A percentile compares a stretch with the other conserved stretches of the same genome.
Conservation (phyloP, 2,329 filamentous ascomycete genomes). For the Colletotrichum sp. region DNA sequence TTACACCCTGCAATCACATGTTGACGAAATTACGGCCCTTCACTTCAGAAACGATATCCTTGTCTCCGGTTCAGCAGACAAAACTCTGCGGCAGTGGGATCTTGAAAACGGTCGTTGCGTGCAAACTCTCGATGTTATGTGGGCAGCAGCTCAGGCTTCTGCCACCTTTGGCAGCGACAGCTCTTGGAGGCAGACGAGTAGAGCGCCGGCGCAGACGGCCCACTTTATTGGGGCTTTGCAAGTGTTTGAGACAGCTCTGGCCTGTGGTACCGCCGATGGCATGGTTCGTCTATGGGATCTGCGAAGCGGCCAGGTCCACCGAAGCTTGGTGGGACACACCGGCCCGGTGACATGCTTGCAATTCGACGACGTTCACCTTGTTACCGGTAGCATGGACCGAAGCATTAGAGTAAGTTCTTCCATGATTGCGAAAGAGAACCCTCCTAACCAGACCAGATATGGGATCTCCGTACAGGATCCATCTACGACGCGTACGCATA, state of each 20-base stretch:
- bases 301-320: conserved; percentile 93
- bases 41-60: conserved; percentile 89
- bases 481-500: conserved; percentile 97
- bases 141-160: conserved; percentile 92
- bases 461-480: conserved; percentile 95
- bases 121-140: conserved; percentile 96
- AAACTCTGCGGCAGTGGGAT: conserved; percentile 98
- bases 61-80: conserved; percentile 95
- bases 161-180: conserved; percentile 68
- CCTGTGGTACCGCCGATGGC: conserved; percentile 95
- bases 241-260: conserved; percentile 93
- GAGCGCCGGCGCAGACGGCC: conserved; percentile 70
- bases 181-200: conserved; percentile 76
- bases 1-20: conserved; percentile 87
- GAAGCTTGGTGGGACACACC: conserved; percentile 94
- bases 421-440: background rate
- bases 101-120: conserved; percentile 96
- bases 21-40: conserved; percentile 92
- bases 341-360: conserved; percentile 93
- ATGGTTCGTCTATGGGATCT: conserved; percentile 98
- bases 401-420: conserved; percentile 84
- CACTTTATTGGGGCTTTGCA: conserved; percentile 96
- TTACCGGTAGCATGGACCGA: conserved; percentile 90
- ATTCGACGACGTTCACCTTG: conserved; percentile 94
- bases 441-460: conserved; percentile 71